These are phyloP conservation scores for Jasminum sambac DNA, from an alignment of 257 asterid genomes.

Conservation along the genomic window DNA sequence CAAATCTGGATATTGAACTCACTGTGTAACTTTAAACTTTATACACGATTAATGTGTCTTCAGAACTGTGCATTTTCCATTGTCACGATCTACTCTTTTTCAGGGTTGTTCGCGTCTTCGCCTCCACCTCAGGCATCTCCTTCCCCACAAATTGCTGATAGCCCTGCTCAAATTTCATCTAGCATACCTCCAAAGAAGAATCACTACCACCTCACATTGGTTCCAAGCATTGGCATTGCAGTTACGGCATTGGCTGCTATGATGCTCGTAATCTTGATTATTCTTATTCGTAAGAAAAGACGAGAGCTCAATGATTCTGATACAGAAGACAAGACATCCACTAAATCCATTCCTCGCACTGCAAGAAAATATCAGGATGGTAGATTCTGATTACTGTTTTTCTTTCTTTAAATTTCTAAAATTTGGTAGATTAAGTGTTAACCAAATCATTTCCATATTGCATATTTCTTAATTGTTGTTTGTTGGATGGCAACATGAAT, in stretches of 20 bases:
- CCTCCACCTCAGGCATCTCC: slow-evolving; percentile 60
- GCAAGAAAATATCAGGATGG: slow-evolving; percentile 73
- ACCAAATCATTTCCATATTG: background rate
- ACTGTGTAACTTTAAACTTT: background rate
- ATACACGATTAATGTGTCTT: background rate
- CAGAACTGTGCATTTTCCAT: background rate
- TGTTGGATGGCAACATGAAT: slow-evolving; percentile 22
- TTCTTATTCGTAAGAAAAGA: slow-evolving; percentile 65
- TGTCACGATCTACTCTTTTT: slow-evolving; percentile 24
- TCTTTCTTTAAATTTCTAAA: slow-evolving; percentile 6
- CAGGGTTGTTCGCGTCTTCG: slow-evolving; percentile 45
- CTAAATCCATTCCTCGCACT: slow-evolving; percentile 50
- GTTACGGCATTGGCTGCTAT: slow-evolving; percentile 52
- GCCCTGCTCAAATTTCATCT: slow-evolving; percentile 63
- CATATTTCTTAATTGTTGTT: slow-evolving; percentile 17
- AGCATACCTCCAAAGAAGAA: slow-evolving; percentile 37
- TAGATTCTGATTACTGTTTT: slow-evolving; percentile 26
- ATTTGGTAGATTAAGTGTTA: slow-evolving; percentile 15
- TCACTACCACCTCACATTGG: slow-evolving; percentile 58
- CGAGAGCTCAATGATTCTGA: slow-evolving; percentile 62
- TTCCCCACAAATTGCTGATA: slow-evolving; percentile 50
- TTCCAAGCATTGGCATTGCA: slow-evolving; percentile 69
- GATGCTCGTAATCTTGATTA: slow-evolving; percentile 51
- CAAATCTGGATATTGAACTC: too few species aligned
- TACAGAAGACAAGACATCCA: slow-evolving; percentile 33